Percentiles rank a stretch among this genome's conserved stretches.
These are phyloP conservation scores for Fusarium beomiforme DNA, from an alignment of 2,329 filamentous ascomycete species.

Conservation along the genomic window DNA sequence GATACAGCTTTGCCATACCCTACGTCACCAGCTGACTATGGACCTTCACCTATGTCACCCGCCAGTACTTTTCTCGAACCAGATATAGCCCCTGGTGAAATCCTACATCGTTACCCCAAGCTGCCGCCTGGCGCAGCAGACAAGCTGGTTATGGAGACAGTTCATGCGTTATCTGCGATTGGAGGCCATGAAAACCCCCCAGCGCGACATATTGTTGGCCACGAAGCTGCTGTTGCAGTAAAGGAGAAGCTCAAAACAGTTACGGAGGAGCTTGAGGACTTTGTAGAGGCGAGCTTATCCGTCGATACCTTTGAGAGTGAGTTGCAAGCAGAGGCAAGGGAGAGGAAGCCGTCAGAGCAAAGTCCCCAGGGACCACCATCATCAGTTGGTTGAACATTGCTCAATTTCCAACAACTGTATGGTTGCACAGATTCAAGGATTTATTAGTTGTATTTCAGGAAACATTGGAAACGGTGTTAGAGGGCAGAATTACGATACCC, in stretches of 20 bases:
- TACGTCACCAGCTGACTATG: conserved; percentile 37
- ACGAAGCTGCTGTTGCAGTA: conserved; percentile 86
- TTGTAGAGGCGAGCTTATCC: conserved; percentile 87
- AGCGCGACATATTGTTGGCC: conserved; percentile 90
- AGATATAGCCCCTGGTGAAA: conserved; percentile 52
- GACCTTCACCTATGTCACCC: conserved; percentile 45
- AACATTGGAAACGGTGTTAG: background rate
- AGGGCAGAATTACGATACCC: conserved; percentile 11
- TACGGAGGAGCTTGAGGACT: conserved; percentile 95
- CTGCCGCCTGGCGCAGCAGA: conserved; percentile 75
- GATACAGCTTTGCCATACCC: conserved; percentile 62
- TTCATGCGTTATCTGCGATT: conserved; percentile 90
- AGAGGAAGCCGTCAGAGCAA: conserved; percentile 47
- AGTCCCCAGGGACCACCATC: conserved; percentile 40
- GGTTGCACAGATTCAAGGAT: background rate
- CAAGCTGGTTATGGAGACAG: conserved; percentile 84
- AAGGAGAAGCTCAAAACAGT: conserved; percentile 97
- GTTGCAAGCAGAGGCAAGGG: conserved; percentile 61
- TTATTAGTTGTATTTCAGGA: background rate
- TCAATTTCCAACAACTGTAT: background rate
- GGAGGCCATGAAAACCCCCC: conserved; percentile 97
- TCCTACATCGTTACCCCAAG: conserved; percentile 77
- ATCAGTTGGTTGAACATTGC: conserved; percentile 27
- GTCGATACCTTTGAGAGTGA: conserved; percentile 78
- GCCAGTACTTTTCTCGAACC: conserved; percentile 48